Base-by-base conservation (phyloP, 2,329 filamentous ascomycete genomes). In the Nectriaceae sp. region DNA sequence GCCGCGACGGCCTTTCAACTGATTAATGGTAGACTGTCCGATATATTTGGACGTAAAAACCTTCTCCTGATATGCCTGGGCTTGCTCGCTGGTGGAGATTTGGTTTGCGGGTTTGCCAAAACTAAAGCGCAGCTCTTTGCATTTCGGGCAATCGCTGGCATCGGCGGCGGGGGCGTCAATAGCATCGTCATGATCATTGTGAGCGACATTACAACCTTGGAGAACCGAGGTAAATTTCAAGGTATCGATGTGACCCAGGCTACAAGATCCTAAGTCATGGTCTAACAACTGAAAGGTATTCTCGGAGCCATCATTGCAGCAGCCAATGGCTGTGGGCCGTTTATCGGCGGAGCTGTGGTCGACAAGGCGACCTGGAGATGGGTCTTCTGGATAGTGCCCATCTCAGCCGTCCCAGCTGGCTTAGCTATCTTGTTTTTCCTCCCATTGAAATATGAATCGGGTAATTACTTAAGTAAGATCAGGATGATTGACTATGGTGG, bases 251-350 rank as follows among this genome's bases (percentile, higher is more conserved):
- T 15, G n/a, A n/a, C n/a, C n/a, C n/a, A n/a, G n/a, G 8, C 15
- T 10, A 31, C 26, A 31, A 10, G 10, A 31, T 8, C 26, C 8
- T 31, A 10, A 31, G 10, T 8, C 8, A 8, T 15, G 26, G 26
- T 8, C 26, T 31, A 15, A 31, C 26, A 8, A 31, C 15, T 31
- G 26, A 33, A 45, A 52, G 19, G 5, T 18, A 53, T 64, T 3
- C 52, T 67, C 16, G 61, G 63, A 1, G 56, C 60, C 10, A 54
- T 65, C 1, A 52, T 68, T 4, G 65, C 60, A 2, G 46, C 67
- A n/a, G 65, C 59, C 3, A 69, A 69, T 15, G 75, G 74, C 1
- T 69, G 75, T 42, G 66, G 68, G 5, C 66, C 66, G 2, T 55
- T 67, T n/a, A 52, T 69, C 3, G 66, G 63, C 10, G 65, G 65